Conservation (phyloP, 192 early-diverging fungal genomes). For the Entomortierella beljakovae region DNA sequence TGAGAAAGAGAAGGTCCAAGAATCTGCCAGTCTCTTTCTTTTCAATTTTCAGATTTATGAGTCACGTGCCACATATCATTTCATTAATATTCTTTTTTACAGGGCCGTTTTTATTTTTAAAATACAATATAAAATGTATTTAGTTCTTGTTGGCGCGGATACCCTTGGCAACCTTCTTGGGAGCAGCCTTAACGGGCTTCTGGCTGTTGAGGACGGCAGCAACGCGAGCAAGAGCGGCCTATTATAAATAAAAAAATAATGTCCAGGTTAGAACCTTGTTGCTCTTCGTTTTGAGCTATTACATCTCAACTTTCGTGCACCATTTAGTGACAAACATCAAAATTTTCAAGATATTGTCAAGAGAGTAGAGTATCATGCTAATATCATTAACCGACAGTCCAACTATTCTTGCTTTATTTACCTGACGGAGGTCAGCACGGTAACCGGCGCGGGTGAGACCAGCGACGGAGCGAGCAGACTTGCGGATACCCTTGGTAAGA, state of each 20-base stretch:
- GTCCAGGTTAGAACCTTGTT: background rate
- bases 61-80: background rate
- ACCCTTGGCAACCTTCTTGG: constrained; percentile 71
- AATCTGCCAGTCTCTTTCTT: background rate
- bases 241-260: background rate
- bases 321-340: background rate
- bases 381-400: background rate
- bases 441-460: constrained; percentile 69
- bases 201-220: constrained; percentile 72
- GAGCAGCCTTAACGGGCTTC: constrained; percentile 68
- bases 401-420: constrained; percentile 27
- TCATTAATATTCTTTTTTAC: background rate
- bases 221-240: constrained; percentile 79
- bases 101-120: background rate
- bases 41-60: background rate
- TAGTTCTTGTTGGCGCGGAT: constrained; percentile 63
- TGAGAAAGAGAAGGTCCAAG: constrained; percentile 44
- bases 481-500: constrained; percentile 71
- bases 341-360: background rate
- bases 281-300: too few relatives aligned
- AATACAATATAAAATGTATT: too few relatives aligned
- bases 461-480: constrained; percentile 71
- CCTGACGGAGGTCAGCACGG: constrained; percentile 79
- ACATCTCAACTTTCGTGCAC: too few relatives aligned
- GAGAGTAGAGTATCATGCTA: background rate